Conservation (phyloP, 148 eudicot genomes). For the Vaccinium vitisidaea region DNA sequence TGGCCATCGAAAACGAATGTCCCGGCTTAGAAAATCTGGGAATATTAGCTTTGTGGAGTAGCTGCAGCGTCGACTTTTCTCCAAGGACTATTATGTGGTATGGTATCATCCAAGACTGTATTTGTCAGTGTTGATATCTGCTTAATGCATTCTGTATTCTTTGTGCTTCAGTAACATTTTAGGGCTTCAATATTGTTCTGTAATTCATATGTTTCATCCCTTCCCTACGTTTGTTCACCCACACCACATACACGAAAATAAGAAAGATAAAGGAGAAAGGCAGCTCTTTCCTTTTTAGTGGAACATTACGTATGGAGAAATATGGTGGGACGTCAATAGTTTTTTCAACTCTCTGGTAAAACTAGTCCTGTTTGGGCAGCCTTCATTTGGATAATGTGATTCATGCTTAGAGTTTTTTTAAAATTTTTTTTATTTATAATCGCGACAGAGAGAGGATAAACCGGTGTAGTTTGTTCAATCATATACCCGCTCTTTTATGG, state of each 20-base stretch:
- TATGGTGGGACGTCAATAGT: neutral
- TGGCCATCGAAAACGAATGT: constrained; percentile 66
- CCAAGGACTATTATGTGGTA: neutral
- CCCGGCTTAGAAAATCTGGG: constrained; percentile 48
- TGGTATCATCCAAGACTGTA: too few relatives aligned
- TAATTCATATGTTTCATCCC: neutral
- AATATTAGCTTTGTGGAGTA: constrained; percentile 21
- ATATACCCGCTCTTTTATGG: neutral
- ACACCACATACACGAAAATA: neutral
- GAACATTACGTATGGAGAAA: neutral
- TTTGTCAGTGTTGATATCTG: neutral
- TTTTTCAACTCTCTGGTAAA: neutral
- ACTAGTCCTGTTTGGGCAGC: neutral
- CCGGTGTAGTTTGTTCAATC: neutral
- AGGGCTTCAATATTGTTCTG: neutral
- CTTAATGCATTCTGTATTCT: neutral
- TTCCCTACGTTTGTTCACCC: neutral
- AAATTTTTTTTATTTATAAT: neutral
- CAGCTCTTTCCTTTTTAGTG: neutral
- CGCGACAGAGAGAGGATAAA: neutral
- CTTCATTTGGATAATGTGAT: neutral
- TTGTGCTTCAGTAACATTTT: neutral
- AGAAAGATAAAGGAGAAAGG: neutral
- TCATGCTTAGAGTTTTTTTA: neutral
- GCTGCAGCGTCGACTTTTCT: constrained; percentile 4